Evolutionary conservation across 2,329 filamentous ascomycete genomes (phyloP).

Genomic region (Phialophora tarda): DNA sequence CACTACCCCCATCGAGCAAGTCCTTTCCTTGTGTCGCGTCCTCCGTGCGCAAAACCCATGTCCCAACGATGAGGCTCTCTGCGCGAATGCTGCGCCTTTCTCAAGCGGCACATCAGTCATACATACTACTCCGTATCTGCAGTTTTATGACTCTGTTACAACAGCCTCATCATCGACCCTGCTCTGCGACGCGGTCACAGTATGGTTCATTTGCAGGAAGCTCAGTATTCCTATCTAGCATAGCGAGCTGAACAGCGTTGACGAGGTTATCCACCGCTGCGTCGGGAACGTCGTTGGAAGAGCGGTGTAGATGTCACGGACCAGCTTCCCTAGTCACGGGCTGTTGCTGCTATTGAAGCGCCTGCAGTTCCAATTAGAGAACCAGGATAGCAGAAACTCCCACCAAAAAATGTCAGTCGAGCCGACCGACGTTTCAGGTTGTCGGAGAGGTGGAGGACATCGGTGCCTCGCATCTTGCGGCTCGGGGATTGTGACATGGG

Average conservation of each 20-base stretch:
- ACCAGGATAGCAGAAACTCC: slow-evolving; percentile 14
- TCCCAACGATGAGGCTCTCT: slow-evolving; percentile 8
- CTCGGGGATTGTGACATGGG: slow-evolving; percentile 6
- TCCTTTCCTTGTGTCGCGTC: slow-evolving; percentile 22
- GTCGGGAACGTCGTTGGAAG: slow-evolving; percentile 14
- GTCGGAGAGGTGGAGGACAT: slow-evolving; percentile 15
- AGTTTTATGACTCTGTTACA: neutral
- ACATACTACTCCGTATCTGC: neutral
- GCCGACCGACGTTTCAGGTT: slow-evolving; percentile 25
- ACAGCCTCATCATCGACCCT: slow-evolving; percentile 20
- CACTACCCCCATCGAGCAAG: slow-evolving; percentile 26
- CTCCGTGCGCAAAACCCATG: slow-evolving; percentile 9
- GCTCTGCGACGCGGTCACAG: neutral
- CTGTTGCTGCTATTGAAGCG: slow-evolving; percentile 22
- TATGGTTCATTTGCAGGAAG: neutral
- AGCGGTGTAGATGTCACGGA: slow-evolving; percentile 29
- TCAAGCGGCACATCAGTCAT: slow-evolving; percentile 4
- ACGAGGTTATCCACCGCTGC: slow-evolving; percentile 6
- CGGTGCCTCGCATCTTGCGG: neutral
- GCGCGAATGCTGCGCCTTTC: slow-evolving; percentile 22
- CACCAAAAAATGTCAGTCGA: slow-evolving; percentile 11
- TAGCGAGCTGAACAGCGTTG: slow-evolving; percentile 20
- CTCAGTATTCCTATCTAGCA: slow-evolving; percentile 1
- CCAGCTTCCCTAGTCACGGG: slow-evolving; percentile 17
- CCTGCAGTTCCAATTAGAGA: slow-evolving; percentile 8